phyloP scores from a whole-genome alignment of 345 rosid species.

The Populus simonii region DNA sequence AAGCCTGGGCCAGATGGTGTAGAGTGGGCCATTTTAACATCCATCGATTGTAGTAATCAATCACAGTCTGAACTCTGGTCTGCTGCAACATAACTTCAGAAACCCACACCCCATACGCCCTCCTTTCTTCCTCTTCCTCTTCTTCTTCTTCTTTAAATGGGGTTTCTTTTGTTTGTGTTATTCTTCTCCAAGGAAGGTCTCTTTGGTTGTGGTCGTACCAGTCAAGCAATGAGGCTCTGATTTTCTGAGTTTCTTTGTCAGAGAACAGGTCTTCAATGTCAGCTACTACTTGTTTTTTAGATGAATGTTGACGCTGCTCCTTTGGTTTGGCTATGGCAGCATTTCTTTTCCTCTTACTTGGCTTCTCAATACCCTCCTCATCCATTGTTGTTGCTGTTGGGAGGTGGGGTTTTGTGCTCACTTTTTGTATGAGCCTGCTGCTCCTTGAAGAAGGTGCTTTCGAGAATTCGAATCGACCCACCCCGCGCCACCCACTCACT shows the following conservation, averaged over 20 bases:
- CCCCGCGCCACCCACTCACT: neutral
- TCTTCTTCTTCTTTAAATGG: constrained; percentile 17
- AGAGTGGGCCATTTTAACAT: constrained; percentile 88
- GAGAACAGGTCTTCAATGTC: constrained; percentile 80
- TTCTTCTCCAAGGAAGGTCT: constrained; percentile 81
- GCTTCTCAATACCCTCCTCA: neutral
- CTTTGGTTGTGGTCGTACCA: constrained; percentile 74
- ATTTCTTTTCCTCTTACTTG: constrained; percentile 8
- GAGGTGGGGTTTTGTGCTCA: neutral
- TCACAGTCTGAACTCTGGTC: constrained; percentile 88
- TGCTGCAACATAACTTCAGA: constrained; percentile 97
- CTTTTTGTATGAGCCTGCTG: neutral
- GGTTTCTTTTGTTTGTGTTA: neutral
- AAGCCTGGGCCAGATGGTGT: constrained; percentile 68
- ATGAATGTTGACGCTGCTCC: constrained; percentile 1
- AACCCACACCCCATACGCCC: constrained; percentile 92
- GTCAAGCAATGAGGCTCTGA: constrained; percentile 49
- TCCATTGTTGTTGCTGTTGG: constrained; percentile 2
- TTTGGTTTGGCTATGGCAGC: neutral
- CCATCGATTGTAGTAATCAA: constrained; percentile 86
- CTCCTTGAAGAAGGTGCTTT: neutral
- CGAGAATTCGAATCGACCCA: constrained; percentile 2
- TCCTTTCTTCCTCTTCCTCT: constrained; percentile 34
- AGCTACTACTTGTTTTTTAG: constrained; percentile 4
- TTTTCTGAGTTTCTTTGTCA: constrained; percentile 43